Base-by-base conservation (phyloP, 768 basidiomycete species). In the Collybia sordida region DNA sequence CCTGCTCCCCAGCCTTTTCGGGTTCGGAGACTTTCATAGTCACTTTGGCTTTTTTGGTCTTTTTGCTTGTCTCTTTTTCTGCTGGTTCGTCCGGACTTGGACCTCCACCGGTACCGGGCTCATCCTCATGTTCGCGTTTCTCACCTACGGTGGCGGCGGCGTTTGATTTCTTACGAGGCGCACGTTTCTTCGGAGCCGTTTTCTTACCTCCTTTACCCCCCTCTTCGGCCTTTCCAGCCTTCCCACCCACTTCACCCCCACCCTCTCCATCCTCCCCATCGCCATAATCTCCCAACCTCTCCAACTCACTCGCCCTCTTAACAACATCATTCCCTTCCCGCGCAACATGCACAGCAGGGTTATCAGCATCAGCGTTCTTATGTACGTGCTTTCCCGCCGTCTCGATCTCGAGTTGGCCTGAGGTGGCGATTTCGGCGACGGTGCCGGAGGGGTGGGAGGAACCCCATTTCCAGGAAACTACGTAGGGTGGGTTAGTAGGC, bases 401-500 rank as follows among this genome's bases (percentile, higher is more conserved):
- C 43, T 62, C 60, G 37, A 64, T 64, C 43, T 65, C 64, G 46
- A 64, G 61, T 35, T 59, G 50, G 3, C 62, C 61, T 4, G 56
- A 47, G 3, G 59, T 60, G 40, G 59, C 50, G 4, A 66, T 48
- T 27, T 62, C 65, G 11, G 49, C 60, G n/a, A 63, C 62, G 4
- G 56, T 59, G 6, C 64, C 66, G 1, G 54, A 48, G 3, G 63
- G 63, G 5, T 61, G 45, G 11, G 53, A 54, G 17, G 36, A 45
- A 24, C 62, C 63, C 53, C 56, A 65, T 19, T 66, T 66, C 66
- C 64, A 64, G 15, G 57, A 54, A 14, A 64, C 64, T 62, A 34
- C 6, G 17, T 9, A 22, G 31, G 2, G 17, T 9, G 18, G 34
- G 23, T 6, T 18, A 4, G 28, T 18, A 40, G 17, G 17, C 22